Evolutionary conservation across 495 filamentous ascomycete species (phyloP).

Genomic region (Pyrenopolyporus hunteri): DNA sequence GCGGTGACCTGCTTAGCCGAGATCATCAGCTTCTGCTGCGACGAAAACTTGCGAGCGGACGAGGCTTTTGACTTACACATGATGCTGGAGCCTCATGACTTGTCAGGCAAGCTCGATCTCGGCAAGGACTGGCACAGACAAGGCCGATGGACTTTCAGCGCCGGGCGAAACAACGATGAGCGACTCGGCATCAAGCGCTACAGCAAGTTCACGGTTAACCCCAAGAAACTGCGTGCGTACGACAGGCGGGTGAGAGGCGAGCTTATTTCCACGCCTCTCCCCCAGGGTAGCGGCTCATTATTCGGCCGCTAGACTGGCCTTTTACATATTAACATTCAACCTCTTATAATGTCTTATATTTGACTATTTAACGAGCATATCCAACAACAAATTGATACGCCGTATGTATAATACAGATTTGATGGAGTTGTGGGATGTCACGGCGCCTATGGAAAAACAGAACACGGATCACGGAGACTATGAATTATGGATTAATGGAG

Average conservation of each 20-base stretch:
- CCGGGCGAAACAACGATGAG: slow-evolving; percentile 40
- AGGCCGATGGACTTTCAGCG: slow-evolving; percentile 47
- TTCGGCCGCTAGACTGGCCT: slow-evolving; percentile 25
- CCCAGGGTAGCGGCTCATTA: slow-evolving; percentile 27
- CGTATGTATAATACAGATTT: slow-evolving; percentile 16
- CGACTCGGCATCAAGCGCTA: slow-evolving; percentile 46
- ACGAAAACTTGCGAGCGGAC: slow-evolving; percentile 71
- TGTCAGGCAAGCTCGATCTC: slow-evolving; percentile 44
- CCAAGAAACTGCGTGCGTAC: slow-evolving; percentile 31
- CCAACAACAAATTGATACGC: slow-evolving; percentile 20
- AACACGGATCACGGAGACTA: slow-evolving; percentile 29
- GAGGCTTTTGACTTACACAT: slow-evolving; percentile 57
- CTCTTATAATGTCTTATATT: slow-evolving; percentile 13
- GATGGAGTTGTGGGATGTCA: slow-evolving; percentile 7
- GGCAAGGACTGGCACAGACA: slow-evolving; percentile 42
- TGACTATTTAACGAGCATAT: not conserved
- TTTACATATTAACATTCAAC: slow-evolving; percentile 13
- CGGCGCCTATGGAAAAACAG: no score
- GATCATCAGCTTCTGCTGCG: slow-evolving; percentile 75
- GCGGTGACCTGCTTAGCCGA: slow-evolving; percentile 73
- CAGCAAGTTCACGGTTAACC: slow-evolving; percentile 49
- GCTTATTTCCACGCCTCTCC: slow-evolving; percentile 36
- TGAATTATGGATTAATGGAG: slow-evolving; percentile 25
- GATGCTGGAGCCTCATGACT: slow-evolving; percentile 36
- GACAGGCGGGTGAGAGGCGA: slow-evolving; percentile 31